Evolutionary conservation across 2,329 filamentous ascomycete species (phyloP), one percentile per base, ranked within the genome.

Genomic region (Cryphonectria radicalis): DNA sequence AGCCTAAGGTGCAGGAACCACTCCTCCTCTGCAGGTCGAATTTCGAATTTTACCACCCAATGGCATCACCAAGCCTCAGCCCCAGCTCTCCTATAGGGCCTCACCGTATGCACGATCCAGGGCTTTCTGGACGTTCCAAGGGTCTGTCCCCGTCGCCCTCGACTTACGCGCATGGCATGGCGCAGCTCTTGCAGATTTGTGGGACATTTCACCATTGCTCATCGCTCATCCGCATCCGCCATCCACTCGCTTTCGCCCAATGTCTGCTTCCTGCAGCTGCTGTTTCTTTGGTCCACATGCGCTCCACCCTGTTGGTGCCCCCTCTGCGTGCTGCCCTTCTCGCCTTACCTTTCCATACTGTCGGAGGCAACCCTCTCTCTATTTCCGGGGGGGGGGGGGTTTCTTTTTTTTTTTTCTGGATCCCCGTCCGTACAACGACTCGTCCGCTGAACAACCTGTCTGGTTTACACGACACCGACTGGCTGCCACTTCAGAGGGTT

Each of bases 141-240:
- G 69, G 60, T 63, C 66, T 59, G 25, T 63, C 59, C 77, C 50
- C 65, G 53, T 59, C 62, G 50, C 40, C 63, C 59, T 77, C 35
- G 40, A 60, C 53, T 80, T 81, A 78, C 80, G 76, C 77, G 80
- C 80, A 83, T 81, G 78, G 80, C 80, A 83, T 81, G 78, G 83
- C 82, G 83, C 83, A 84, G 78, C 75, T 75, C 76, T 76, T 79
- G 73, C 73, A 76, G 77, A 74, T 63, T 60, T 63, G 55, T 59
- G 55, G 55, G 55, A 59, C 25, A 8, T 8, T 42, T 13, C 32
- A 1, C 32, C 32, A 62, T 40, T 40, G 32, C 59, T 40, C 59
- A 62, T 40, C 35, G 59, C 59, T 5, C 32, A 40, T 62, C 59
- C 59, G 17, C 59, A 50, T 50, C 46, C 59, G 28, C 35, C 57